Conservation (phyloP, 1,284 basidiomycete genomes). For the Ganoderma lingzhi region DNA sequence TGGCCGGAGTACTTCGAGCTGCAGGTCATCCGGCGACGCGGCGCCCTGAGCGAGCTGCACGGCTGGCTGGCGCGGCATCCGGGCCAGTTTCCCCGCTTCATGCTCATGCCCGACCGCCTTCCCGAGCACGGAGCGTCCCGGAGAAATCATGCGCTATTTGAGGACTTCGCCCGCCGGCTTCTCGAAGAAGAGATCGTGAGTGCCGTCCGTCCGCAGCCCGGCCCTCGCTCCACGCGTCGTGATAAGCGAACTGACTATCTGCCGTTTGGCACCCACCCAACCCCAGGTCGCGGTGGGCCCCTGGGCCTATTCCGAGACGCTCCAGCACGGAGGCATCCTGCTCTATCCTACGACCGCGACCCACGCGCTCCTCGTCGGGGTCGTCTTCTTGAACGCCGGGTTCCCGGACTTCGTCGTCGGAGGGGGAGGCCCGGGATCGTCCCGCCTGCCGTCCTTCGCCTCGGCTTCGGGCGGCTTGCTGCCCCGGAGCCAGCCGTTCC, state of each 20-base stretch:
- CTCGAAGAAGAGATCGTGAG: constrained; percentile 61
- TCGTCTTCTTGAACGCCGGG: constrained; percentile 56
- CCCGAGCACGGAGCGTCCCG: constrained; percentile 54
- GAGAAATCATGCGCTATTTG: constrained; percentile 61
- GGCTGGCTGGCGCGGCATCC: constrained; percentile 53
- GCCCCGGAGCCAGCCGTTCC: constrained; percentile 24
- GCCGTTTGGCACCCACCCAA: constrained; percentile 3
- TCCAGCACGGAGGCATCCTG: constrained; percentile 61
- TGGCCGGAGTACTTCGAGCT: constrained; percentile 64
- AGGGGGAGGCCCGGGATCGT: constrained; percentile 17
- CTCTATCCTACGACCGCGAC: constrained; percentile 63
- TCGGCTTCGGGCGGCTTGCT: constrained; percentile 15
- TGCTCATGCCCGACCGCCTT: constrained; percentile 68
- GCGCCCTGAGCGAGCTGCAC: constrained; percentile 55
- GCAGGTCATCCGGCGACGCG: constrained; percentile 51
- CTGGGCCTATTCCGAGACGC: constrained; percentile 54
- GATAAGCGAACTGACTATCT: not conserved
- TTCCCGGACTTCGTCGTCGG: constrained; percentile 60
- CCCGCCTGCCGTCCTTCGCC: constrained; percentile 18
- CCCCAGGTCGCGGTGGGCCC: constrained; percentile 62
- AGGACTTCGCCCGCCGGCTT: constrained; percentile 58
- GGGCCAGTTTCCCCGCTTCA: constrained; percentile 57
- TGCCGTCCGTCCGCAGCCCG: constrained; percentile 17
- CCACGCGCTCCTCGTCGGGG: constrained; percentile 65
- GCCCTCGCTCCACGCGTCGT: not conserved